These are phyloP conservation scores for Suillus americanus DNA, from an alignment of 768 basidiomycete species.

Conservation along the genomic window DNA sequence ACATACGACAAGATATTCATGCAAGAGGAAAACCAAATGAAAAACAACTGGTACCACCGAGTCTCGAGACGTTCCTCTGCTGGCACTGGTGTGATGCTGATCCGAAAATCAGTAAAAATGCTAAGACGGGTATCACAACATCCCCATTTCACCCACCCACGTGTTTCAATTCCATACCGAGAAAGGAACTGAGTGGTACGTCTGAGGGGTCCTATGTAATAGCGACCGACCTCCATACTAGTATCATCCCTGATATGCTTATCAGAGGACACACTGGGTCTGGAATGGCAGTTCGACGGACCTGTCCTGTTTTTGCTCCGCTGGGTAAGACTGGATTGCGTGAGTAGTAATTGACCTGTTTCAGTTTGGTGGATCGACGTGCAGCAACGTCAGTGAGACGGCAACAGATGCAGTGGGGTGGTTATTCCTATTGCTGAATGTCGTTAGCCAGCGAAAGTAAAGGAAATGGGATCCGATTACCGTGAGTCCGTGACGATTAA, in stretches of 20 bases:
- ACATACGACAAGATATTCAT: neutral
- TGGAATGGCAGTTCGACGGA: neutral
- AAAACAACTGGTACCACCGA: neutral
- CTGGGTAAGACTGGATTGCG: neutral
- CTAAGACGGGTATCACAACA: neutral
- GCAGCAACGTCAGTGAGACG: neutral
- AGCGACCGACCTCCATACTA: neutral
- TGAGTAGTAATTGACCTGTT: neutral
- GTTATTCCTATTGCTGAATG: neutral
- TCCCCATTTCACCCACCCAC: neutral
- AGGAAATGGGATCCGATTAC: neutral
- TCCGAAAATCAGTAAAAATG: neutral
- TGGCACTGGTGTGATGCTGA: neutral
- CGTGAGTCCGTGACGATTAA: neutral
- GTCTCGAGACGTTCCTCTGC: neutral
- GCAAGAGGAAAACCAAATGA: neutral
- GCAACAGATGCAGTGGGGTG: neutral
- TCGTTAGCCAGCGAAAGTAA: neutral
- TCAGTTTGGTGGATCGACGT: neutral
- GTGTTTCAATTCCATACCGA: neutral
- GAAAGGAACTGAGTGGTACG: neutral
- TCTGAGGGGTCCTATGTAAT: neutral
- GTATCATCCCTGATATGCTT: constrained; percentile 24
- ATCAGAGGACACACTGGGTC: neutral
- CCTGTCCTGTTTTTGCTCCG: neutral